Conservation (phyloP, 2,329 filamentous ascomycete genomes). For the Fusarium papillatum region DNA sequence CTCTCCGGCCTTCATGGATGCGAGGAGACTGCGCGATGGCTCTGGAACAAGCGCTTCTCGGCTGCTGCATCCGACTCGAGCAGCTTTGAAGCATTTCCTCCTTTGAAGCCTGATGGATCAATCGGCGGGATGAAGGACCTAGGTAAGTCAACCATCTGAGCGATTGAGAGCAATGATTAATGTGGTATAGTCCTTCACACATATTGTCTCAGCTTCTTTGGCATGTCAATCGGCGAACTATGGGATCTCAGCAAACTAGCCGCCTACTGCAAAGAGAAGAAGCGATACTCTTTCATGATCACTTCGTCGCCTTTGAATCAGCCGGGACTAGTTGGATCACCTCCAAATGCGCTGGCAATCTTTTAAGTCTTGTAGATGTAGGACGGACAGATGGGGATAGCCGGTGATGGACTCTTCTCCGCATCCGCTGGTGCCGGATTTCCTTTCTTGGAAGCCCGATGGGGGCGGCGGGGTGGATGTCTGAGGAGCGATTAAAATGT, state of each 20-base stretch:
- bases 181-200: slow-evolving; percentile 48
- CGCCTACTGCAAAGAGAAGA: slow-evolving; percentile 63
- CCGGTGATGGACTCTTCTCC: slow-evolving; percentile 8
- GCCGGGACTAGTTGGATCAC: slow-evolving; percentile 30
- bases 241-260: slow-evolving; percentile 68
- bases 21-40: slow-evolving; percentile 71
- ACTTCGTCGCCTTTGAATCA: slow-evolving; percentile 67
- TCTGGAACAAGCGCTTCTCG: slow-evolving; percentile 78
- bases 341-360: slow-evolving; percentile 41
- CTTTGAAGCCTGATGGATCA: slow-evolving; percentile 57
- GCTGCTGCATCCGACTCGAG: slow-evolving; percentile 74
- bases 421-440: slow-evolving; percentile 25
- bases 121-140: slow-evolving; percentile 49
- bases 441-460: slow-evolving; percentile 24
- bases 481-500: not conserved
- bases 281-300: slow-evolving; percentile 72
- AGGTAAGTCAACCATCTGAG: slow-evolving; percentile 43
- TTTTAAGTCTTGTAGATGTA: slow-evolving; percentile 16
- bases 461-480: not conserved
- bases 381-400: not conserved
- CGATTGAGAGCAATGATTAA: fast-evolving
- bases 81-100: slow-evolving; percentile 75
- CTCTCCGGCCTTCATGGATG: slow-evolving; percentile 59
- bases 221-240: slow-evolving; percentile 68
- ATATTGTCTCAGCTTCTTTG: slow-evolving; percentile 64